Conservation (phyloP, 805 yeast genomes). For the Starmerella riodocensis region DNA sequence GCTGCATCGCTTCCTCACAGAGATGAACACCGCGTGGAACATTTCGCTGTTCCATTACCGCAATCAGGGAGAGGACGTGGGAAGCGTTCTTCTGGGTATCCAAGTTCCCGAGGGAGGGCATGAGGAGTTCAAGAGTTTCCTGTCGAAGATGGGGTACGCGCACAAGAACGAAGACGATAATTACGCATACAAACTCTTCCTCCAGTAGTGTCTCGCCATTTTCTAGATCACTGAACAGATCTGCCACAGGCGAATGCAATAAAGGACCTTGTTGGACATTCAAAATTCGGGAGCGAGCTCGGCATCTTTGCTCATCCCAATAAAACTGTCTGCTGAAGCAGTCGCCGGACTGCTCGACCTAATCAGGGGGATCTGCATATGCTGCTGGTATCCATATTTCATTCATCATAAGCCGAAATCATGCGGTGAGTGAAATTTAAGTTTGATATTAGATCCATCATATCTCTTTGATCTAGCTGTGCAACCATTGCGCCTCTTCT, state of each 20-base stretch:
- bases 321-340: neutral
- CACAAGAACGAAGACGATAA: conserved; percentile 75
- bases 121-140: conserved; percentile 51
- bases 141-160: conserved; percentile 60
- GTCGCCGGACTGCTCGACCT: too few species aligned
- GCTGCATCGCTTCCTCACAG: conserved; percentile 59
- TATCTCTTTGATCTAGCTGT: too few species aligned
- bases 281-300: too few species aligned
- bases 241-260: neutral
- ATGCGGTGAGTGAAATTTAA: too few species aligned
- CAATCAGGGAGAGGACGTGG: conserved; percentile 92
- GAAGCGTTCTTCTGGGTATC: conserved; percentile 82
- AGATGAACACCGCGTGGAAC: conserved; percentile 72
- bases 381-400: too few species aligned
- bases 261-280: too few species aligned
- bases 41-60: conserved; percentile 91
- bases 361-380: too few species aligned
- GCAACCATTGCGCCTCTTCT: too few species aligned
- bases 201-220: conserved; percentile 25
- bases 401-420: too few species aligned
- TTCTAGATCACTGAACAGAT: neutral
- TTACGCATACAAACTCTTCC: conserved; percentile 68
- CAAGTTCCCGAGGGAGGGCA: conserved; percentile 64
- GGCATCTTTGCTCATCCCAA: neutral
- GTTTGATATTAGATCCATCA: too few species aligned